Percentiles rank a stretch among this genome's conserved stretches.
Evolutionary conservation across 2,329 filamentous ascomycete genomes (phyloP).

Genomic region (Aspergillus ochraceoroseus): DNA sequence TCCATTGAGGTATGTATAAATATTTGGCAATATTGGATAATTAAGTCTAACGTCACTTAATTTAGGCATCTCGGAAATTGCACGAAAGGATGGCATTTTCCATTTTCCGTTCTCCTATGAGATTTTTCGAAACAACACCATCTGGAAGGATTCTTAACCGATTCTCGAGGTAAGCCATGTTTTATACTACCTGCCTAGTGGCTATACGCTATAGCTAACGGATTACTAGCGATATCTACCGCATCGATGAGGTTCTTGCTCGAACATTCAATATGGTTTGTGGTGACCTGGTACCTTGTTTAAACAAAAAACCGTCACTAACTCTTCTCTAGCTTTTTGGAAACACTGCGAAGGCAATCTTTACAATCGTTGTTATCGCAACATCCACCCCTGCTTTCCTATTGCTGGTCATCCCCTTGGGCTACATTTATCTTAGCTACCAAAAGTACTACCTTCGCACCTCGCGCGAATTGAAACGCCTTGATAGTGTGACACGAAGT

Average conservation of each 20-base stretch:
- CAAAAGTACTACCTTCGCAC: constrained; percentile 96
- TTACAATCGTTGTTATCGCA: constrained; percentile 83
- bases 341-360: constrained; percentile 67
- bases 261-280: constrained; percentile 90
- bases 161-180: constrained; percentile 70
- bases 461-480: constrained; percentile 89
- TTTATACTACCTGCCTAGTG: too few relatives aligned
- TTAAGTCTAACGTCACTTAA: constrained; percentile 11
- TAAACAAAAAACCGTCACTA: constrained; percentile 11
- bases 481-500: constrained; percentile 91
- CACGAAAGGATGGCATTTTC: constrained; percentile 96
- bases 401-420: constrained; percentile 73
- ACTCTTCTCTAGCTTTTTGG: constrained; percentile 55
- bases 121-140: constrained; percentile 95
- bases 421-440: constrained; percentile 79
- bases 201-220: too few relatives aligned
- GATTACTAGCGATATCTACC: constrained; percentile 55
- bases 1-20: constrained; percentile 88
- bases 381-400: constrained; percentile 75
- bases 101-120: constrained; percentile 97
- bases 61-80: constrained; percentile 81
- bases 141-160: constrained; percentile 94
- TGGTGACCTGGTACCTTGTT: not conserved
- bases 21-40: too few relatives aligned
- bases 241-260: constrained; percentile 85